Conservation (phyloP, 768 basidiomycete species). For the Tricholoma saponaceum region DNA sequence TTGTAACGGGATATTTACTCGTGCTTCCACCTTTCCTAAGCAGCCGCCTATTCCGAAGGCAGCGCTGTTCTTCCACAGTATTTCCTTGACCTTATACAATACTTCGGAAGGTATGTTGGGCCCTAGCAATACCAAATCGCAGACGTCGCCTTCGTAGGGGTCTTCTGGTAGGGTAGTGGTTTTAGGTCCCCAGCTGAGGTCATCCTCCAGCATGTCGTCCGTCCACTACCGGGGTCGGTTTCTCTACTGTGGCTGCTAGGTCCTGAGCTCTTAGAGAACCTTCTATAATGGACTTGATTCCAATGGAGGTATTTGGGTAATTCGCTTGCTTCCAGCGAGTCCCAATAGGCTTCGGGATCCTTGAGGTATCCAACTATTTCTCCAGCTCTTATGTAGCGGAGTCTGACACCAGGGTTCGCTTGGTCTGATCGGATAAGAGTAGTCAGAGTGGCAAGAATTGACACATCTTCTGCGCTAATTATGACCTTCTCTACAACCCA, state of each 20-base stretch:
- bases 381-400: not conserved
- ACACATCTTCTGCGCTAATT: too few species aligned
- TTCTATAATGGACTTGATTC: too few species aligned
- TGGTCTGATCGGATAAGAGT: not conserved
- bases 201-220: not conserved
- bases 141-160: not conserved
- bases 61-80: too few species aligned
- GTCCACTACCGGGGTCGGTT: too few species aligned
- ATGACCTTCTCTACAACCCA: too few species aligned
- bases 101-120: not conserved
- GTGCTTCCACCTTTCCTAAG: too few species aligned
- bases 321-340: not conserved
- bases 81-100: too few species aligned
- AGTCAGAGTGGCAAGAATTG: too few species aligned
- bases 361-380: not conserved
- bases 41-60: too few species aligned
- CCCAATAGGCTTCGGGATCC: not conserved
- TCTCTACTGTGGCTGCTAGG: too few species aligned
- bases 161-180: not conserved
- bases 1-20: too few species aligned
- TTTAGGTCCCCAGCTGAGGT: not conserved
- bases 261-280: too few species aligned
- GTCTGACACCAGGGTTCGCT: not conserved
- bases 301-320: not conserved
- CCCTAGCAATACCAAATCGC: not conserved